These are phyloP conservation scores for Nannochloris sp. DNA, from an alignment of 139 green algal genomes.

Conservation along the genomic window DNA sequence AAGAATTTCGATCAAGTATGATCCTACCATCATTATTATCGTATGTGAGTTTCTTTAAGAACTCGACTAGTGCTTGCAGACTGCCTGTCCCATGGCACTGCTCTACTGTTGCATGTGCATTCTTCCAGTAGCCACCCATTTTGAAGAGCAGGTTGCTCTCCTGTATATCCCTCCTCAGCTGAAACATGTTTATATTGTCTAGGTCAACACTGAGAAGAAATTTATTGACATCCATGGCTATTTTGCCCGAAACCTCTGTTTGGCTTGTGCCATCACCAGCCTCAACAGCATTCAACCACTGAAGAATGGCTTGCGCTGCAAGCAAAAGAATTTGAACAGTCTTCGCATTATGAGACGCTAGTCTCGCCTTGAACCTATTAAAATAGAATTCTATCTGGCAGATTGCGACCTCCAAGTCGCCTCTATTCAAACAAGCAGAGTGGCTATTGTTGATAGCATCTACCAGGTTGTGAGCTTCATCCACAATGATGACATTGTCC, in stretches of 20 bases:
- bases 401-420: slow-evolving; percentile 25
- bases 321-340: slow-evolving; percentile 50
- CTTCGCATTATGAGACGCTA: slow-evolving; percentile 55
- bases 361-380: slow-evolving; percentile 53
- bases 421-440: slow-evolving; percentile 38
- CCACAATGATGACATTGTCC: slow-evolving; percentile 76
- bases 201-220: slow-evolving; percentile 67
- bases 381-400: slow-evolving; percentile 53
- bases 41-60: slow-evolving; percentile 72
- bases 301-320: slow-evolving; percentile 5
- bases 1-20: slow-evolving; percentile 40
- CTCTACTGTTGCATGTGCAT: neutral
- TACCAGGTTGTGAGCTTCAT: slow-evolving; percentile 95
- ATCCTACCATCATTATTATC: slow-evolving; percentile 77
- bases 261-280: too few species aligned
- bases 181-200: slow-evolving; percentile 90
- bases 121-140: slow-evolving; percentile 43
- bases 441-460: slow-evolving; percentile 65
- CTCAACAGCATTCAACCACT: neutral
- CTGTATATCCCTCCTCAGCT: slow-evolving; percentile 58
- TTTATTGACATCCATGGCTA: slow-evolving; percentile 60
- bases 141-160: slow-evolving; percentile 81
- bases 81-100: slow-evolving; percentile 8
- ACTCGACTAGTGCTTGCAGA: slow-evolving; percentile 58
- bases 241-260: neutral